Evolutionary conservation across 768 basidiomycete genomes (phyloP), one percentile per base, ranked within the genome.

Genomic region (Boletus vermiculosoides): DNA sequence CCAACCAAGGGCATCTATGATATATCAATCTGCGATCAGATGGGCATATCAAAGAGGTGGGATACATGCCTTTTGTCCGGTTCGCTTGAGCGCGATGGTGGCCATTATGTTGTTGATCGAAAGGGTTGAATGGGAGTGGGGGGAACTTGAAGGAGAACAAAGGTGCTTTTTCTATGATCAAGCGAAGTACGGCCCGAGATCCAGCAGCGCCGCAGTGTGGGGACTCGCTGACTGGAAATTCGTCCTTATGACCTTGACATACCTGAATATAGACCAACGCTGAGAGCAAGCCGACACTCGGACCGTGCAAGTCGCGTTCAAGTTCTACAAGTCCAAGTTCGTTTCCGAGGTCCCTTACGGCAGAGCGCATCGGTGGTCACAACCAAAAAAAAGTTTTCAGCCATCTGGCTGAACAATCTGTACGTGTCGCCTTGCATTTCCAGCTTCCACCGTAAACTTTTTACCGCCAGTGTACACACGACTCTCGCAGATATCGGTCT

Each of bases 1-100:
- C 86, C 86, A 50, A 88, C 81, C 45, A 83, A 71, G 66, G 86
- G 86, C 86, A 88, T 88, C 86, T 88, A 44, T 54, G 39, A 50
- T n/a, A 51, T 60, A 34, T 48, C 15, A 39, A 47, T 47, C 10
- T 28, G 22, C 12, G 41, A 40, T 58, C 34, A 37, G 47, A 47
- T 50, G 52, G 11, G 30, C 5, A 23, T 4, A 25, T 20, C n/a
- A 22, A 36, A 54, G 53, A 45, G 37, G 23, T 22, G 16, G 11
- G 47, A 28, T 41, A 44, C 69, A 22, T 55, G 80, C 87, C 80
- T 85, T 82, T 58, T 81, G 78, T 18, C 78, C 80, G 45, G 85
- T 88, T 63, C 83, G 75, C 69, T 82, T 83, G 68, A 88, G 72
- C 22, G 73, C 70, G 69, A 85, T 60, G 52, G 81, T 66, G 47